A percentile compares a stretch with the other conserved stretches of the same genome.
phyloP scores from a whole-genome alignment of 2,329 filamentous ascomycete genomes.

The Teratosphaeriaceae sp. region DNA sequence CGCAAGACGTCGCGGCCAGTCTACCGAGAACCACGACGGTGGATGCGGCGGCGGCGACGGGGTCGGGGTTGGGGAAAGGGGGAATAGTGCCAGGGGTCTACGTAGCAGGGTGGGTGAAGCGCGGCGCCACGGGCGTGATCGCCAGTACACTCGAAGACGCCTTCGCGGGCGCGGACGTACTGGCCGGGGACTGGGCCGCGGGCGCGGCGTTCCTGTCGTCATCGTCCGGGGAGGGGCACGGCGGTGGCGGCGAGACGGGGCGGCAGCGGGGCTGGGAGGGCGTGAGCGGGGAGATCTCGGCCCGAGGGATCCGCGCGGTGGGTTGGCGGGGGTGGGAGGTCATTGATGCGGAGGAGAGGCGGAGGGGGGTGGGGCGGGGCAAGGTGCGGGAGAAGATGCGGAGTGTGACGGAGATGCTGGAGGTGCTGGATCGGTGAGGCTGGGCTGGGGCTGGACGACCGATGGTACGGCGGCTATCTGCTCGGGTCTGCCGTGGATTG shows the following conservation, averaged over 20 bases:
- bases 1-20: too few species aligned
- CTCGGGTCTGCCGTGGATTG: too few species aligned
- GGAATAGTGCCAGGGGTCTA: slow-evolving; percentile 64
- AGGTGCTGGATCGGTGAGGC: slow-evolving; percentile 32
- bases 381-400: slow-evolving; percentile 70
- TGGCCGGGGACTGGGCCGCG: slow-evolving; percentile 67
- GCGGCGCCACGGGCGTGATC: slow-evolving; percentile 90
- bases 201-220: slow-evolving; percentile 40
- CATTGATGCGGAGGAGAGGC: slow-evolving; percentile 73
- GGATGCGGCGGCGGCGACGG: too few species aligned
- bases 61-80: slow-evolving; percentile 29
- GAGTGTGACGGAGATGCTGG: slow-evolving; percentile 52
- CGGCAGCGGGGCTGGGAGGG: slow-evolving; percentile 65
- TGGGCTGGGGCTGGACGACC: too few species aligned
- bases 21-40: too few species aligned
- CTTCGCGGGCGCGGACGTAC: slow-evolving; percentile 78
- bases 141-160: slow-evolving; percentile 94
- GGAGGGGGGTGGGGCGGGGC: slow-evolving; percentile 57
- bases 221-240: too few species aligned
- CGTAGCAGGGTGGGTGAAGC: slow-evolving; percentile 94
- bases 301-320: slow-evolving; percentile 55
- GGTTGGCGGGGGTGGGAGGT: slow-evolving; percentile 80
- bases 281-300: slow-evolving; percentile 54
- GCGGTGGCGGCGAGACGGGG: slow-evolving; percentile 33
- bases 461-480: too few species aligned